phyloP scores from a whole-genome alignment of 2,329 filamentous ascomycete genomes.

The Venturia aucupariae region DNA sequence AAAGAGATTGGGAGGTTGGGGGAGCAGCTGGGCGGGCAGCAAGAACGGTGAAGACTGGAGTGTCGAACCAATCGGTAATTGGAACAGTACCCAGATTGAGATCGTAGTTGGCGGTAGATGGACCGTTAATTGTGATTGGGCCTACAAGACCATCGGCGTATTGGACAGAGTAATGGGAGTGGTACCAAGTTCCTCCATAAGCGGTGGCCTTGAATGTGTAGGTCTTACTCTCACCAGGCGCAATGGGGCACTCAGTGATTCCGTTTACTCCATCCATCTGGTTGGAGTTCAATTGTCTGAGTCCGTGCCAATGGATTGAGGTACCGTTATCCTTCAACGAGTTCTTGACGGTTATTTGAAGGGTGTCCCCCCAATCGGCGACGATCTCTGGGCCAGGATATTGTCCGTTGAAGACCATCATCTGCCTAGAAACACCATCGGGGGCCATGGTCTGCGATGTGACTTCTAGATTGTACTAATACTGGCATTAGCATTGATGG shows the following conservation, averaged over 20 bases:
- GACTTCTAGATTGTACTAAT: constrained; percentile 36
- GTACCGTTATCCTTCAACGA: constrained; percentile 36
- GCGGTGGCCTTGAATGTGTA: constrained; percentile 32
- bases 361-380: constrained; percentile 34
- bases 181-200: constrained; percentile 51
- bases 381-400: constrained; percentile 39
- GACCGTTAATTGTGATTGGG: constrained; percentile 53
- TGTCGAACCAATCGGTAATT: constrained; percentile 15
- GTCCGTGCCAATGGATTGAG: constrained; percentile 44
- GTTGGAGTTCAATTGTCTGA: constrained; percentile 34
- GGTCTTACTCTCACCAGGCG: constrained; percentile 42
- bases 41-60: constrained; percentile 13
- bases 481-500: neutral
- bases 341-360: constrained; percentile 32
- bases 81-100: constrained; percentile 14
- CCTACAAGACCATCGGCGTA: constrained; percentile 52
- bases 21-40: constrained; percentile 8
- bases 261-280: constrained; percentile 39
- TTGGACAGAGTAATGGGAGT: constrained; percentile 48
- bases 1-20: constrained; percentile 12
- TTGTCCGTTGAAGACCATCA: constrained; percentile 37
- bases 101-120: constrained; percentile 45
- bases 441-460: constrained; percentile 35
- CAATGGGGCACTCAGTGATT: constrained; percentile 57
- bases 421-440: constrained; percentile 35